Percentiles rank a stretch among this genome's conserved stretches.
phyloP scores from a whole-genome alignment of 345 rosid species.

The Populus tremula region DNA sequence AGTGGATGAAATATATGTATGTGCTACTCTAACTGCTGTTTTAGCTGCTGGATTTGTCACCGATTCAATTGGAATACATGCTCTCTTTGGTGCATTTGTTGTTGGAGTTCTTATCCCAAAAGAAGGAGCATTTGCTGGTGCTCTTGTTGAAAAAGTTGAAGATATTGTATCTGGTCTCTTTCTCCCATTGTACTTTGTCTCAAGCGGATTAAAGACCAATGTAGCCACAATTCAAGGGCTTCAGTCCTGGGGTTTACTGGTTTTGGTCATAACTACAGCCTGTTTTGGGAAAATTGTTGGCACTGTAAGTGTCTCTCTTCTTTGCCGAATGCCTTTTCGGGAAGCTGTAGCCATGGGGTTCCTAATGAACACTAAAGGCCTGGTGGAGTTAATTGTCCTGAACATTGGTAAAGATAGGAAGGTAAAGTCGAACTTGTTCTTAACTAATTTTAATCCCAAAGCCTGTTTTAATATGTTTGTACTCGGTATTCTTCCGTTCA shows the following conservation, averaged over 20 bases:
- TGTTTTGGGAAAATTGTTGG: constrained; percentile 73
- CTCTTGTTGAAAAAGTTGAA: constrained; percentile 68
- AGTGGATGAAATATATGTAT: constrained; percentile 59
- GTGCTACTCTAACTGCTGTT: constrained; percentile 54
- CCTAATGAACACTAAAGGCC: constrained; percentile 77
- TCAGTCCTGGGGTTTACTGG: constrained; percentile 71
- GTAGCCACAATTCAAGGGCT: constrained; percentile 52
- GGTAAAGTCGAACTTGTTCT: constrained; percentile 26
- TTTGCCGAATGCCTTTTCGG: constrained; percentile 42
- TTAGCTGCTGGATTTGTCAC: constrained; percentile 61
- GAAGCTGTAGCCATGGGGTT: constrained; percentile 66
- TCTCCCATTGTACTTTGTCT: constrained; percentile 70
- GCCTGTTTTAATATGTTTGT: neutral
- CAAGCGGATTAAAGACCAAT: constrained; percentile 80
- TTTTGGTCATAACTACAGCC: constrained; percentile 58
- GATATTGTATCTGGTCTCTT: constrained; percentile 76
- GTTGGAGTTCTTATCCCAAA: constrained; percentile 65
- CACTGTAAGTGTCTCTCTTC: constrained; percentile 50
- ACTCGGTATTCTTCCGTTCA: neutral
- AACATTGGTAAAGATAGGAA: constrained; percentile 78
- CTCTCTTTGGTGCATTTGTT: constrained; percentile 76
- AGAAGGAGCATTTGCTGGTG: constrained; percentile 66
- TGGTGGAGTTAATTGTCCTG: constrained; percentile 87
- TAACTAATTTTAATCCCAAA: neutral
- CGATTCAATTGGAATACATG: constrained; percentile 71